Conservation (phyloP, 106 monocot genomes). For the Dioscorea dumetorum region DNA sequence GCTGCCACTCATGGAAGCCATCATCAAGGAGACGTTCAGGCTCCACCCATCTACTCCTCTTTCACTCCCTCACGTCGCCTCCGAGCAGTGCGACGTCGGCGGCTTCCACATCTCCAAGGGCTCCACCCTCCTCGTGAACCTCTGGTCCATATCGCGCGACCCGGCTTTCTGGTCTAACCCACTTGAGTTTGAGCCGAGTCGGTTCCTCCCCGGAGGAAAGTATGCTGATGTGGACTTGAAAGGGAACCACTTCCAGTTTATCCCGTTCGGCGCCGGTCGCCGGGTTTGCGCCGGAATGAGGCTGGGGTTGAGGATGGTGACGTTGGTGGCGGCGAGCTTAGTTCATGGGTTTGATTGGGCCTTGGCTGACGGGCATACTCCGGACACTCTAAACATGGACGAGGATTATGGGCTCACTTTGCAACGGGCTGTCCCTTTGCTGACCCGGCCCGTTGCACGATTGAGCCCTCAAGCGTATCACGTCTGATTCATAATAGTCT, state of each 20-base stretch:
- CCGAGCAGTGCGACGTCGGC: neutral
- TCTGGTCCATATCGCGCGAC: conserved; percentile 1
- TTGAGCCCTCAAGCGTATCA: neutral
- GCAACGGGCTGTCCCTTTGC: neutral
- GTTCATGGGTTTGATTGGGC: conserved; percentile 39
- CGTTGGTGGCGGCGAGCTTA: conserved; percentile 25
- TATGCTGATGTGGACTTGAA: neutral
- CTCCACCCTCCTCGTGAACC: neutral
- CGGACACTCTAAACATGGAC: conserved; percentile 32
- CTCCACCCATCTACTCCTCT: too few relatives aligned
- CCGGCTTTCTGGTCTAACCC: neutral
- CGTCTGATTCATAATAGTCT: neutral
- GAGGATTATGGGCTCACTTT: conserved; percentile 3
- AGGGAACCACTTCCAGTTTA: neutral
- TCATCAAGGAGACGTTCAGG: too few relatives aligned
- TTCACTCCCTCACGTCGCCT: conserved; percentile 9
- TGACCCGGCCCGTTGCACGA: neutral
- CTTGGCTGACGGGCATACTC: conserved; percentile 12
- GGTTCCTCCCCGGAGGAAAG: conserved; percentile 1
- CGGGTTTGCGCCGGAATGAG: conserved; percentile 28
- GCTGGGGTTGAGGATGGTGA: conserved; percentile 2
- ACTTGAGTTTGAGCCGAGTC: neutral
- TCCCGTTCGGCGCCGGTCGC: conserved; percentile 7
- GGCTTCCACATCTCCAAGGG: neutral
- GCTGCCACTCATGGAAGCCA: too few relatives aligned